Base-by-base conservation (phyloP, 768 basidiomycete genomes). In the Lactifluus piperatus region DNA sequence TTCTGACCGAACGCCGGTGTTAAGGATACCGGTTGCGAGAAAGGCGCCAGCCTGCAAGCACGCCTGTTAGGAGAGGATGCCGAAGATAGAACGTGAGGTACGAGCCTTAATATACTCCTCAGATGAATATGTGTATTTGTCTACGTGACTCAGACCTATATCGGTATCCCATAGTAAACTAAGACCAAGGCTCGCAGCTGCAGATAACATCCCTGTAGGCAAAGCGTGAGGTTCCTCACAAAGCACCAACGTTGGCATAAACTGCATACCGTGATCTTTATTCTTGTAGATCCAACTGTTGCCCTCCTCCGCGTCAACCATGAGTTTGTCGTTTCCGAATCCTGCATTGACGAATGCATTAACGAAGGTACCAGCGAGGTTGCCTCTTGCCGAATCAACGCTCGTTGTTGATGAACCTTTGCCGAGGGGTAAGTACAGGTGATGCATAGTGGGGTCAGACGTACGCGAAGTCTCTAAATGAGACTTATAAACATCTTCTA, bases 251-350 rank as follows among this genome's bases (percentile, higher is more conserved):
- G 10, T 51, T n/a, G 5, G 5, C 16, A 9, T 43, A 29, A 16
- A 48, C 26, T 14, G 68, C 78, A 22, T 58, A 86, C 94, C 97
- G 63, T 97, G 92, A 54, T 97, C 95, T 75, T 98, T 98, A 78
- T 98, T 98, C 81, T 98, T 98, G 79, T 98, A 99, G 58, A 99
- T 92, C 94, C 94, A 99, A 67, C 92, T 94, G 72, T 84, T 91
- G 14, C 97, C 95, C 68, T 97, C 94, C 59, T 93, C 90, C 1
- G 94, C 95, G 68, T 86, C 88, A 5, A 94, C 93, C 91, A 99
- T 95, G 54, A 99, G 81, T 71, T 97, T 97, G 71, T 99, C 97
- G 70, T 99, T 99, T 24, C 93, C 94, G 68, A 94, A 99, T 0
- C 95, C 97, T 45, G 94, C 95, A 68, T 99, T 99, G 53, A 97